These are phyloP conservation scores for Cylindrodendrum hubeiense DNA, from an alignment of 2,329 filamentous ascomycete genomes.

Conservation along the genomic window DNA sequence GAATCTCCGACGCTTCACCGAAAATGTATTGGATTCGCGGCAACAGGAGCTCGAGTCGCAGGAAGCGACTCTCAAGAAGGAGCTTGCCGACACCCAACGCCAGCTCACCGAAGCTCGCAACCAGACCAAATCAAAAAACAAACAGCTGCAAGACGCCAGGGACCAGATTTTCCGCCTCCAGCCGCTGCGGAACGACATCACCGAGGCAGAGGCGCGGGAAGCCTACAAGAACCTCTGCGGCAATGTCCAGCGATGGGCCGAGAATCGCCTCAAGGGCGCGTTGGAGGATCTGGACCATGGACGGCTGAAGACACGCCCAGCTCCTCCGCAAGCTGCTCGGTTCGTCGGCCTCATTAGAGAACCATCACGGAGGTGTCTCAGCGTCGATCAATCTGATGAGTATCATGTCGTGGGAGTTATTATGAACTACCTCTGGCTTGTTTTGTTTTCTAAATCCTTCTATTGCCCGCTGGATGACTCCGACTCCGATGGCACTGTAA, in stretches of 20 bases:
- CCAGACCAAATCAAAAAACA: constrained; percentile 42
- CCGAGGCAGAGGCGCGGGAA: constrained; percentile 51
- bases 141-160: constrained; percentile 46
- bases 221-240: constrained; percentile 49
- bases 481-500: constrained; percentile 45
- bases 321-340: constrained; percentile 44
- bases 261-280: constrained; percentile 47
- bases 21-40: constrained; percentile 52
- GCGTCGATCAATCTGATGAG: constrained; percentile 48
- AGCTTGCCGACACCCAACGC: constrained; percentile 45
- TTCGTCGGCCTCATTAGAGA: constrained; percentile 51
- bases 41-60: constrained; percentile 50
- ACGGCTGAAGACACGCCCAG: constrained; percentile 40
- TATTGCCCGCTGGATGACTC: constrained; percentile 52
- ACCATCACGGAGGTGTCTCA: constrained; percentile 49
- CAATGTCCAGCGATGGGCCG: constrained; percentile 53
- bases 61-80: constrained; percentile 46
- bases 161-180: constrained; percentile 51
- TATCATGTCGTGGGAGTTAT: constrained; percentile 52
- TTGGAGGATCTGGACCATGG: constrained; percentile 49
- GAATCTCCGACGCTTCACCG: constrained; percentile 51
- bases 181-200: constrained; percentile 50
- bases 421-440: constrained; percentile 54
- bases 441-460: constrained; percentile 51
- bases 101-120: constrained; percentile 48